Evolutionary conservation across 2,329 filamentous ascomycete species (phyloP), one percentile per base, ranked within the genome.

Genomic region (Claviceps humidiphila): DNA sequence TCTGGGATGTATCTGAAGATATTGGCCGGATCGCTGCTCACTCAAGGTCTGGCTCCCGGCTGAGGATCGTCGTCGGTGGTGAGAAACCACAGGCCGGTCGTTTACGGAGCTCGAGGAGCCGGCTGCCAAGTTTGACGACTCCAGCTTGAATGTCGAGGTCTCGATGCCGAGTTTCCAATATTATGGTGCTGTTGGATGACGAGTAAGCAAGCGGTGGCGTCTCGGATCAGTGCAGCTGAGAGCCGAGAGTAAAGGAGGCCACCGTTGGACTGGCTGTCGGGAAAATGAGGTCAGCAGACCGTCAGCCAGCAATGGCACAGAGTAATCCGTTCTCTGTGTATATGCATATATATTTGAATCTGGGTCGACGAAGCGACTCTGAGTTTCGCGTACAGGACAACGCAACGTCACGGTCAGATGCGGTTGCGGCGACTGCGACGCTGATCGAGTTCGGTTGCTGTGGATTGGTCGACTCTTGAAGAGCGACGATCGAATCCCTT

Each of bases 41-140:
- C 58, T 60, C 50, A 64, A 57, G 45, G 63, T 60, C 47, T 64
- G 61, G 46, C 45, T 43, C 54, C 63, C 68, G 49, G 68, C 68
- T 49, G 75, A 73, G 53, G 74, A 76, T 64, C 71, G 71, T 60
- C 74, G 68, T 60, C 74, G 69, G 60, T 75, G 74, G 59, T 78
- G 74, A 48, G 70, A 71, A 54, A 68, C 68, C 52, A 65, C 61
- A 55, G 74, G 71, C 58, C 70, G 67, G 65, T 74, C 73, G 68
- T 70, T 73, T 60, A 71, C 73, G 60, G 76, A 76, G 66, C 68
- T 70, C 68, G 78, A 79, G 55, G 78, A 76, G 64, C 75, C 76
- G 59, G 72, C 69, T 60, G 69, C 65, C 58, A 68, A 64, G 57
- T 68, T 71, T 69, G 69, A 64, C 59, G 73, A 70, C 68, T 74